Conservation (phyloP, 2,329 filamentous ascomycete species). For the Trichoderma sp. region DNA sequence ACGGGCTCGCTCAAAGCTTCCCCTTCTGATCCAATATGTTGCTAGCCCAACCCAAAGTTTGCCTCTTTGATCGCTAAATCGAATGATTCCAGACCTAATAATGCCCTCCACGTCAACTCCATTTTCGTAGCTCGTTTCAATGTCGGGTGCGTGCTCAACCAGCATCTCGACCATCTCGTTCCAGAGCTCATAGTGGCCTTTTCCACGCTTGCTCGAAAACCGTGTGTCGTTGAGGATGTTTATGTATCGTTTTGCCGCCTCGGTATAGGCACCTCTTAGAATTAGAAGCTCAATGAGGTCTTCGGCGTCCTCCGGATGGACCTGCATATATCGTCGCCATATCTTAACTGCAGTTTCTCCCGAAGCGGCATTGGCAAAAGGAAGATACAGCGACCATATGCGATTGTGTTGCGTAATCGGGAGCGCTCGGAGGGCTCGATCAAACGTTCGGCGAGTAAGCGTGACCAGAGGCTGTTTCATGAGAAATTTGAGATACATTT, state of each 20-base stretch:
- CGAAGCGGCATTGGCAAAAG: conserved; percentile 88
- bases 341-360: conserved; percentile 90
- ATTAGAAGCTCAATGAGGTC: conserved; percentile 91
- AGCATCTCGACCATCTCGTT: conserved; percentile 95
- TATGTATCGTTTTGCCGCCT: conserved; percentile 90
- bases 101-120: conserved; percentile 92
- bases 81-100: conserved; percentile 85
- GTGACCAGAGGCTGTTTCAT: conserved; percentile 92
- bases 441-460: conserved; percentile 82
- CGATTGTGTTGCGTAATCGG: conserved; percentile 94
- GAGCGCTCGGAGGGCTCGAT: conserved; percentile 86
- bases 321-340: conserved; percentile 95
- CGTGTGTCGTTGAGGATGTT: conserved; percentile 86
- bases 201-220: conserved; percentile 90
- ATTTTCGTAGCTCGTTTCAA: conserved; percentile 77
- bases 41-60: conserved; percentile 94
- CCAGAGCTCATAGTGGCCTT: conserved; percentile 96
- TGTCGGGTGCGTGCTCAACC: conserved; percentile 84
- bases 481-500: conserved; percentile 92
- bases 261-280: conserved; percentile 81
- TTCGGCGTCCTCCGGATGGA: conserved; percentile 92
- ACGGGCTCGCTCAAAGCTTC: conserved; percentile 88
- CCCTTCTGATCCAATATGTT: conserved; percentile 93
- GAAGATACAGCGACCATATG: conserved; percentile 89
- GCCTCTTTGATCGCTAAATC: conserved; percentile 91